Conservation (phyloP, 805 yeast species). For the Ogataea thermomethanolica region DNA sequence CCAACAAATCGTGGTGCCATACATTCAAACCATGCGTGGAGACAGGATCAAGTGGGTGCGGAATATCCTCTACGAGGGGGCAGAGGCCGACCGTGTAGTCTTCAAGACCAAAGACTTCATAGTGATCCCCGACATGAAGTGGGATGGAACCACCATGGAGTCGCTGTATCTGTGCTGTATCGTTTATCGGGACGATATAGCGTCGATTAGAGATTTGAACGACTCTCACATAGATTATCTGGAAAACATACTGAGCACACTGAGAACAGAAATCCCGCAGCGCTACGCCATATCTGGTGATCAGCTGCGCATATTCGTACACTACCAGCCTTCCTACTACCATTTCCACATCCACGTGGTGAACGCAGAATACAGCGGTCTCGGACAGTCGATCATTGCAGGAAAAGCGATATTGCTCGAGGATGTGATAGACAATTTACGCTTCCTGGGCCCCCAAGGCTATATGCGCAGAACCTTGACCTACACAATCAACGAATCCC, state of each 20-base stretch:
- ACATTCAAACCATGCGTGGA: conserved; percentile 71
- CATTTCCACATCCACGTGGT: conserved; percentile 94
- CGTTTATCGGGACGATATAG: conserved; percentile 63
- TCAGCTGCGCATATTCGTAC: conserved; percentile 74
- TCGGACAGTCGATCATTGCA: conserved; percentile 61
- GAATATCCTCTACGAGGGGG: conserved; percentile 76
- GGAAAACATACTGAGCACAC: conserved; percentile 40
- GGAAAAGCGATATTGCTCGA: conserved; percentile 84
- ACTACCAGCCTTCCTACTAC: conserved; percentile 94
- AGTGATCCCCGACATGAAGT: conserved; percentile 90
- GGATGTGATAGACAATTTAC: conserved; percentile 72
- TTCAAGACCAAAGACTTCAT: conserved; percentile 67
- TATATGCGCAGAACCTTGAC: conserved; percentile 55
- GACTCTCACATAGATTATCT: conserved; percentile 57
- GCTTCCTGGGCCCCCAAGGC: conserved; percentile 51
- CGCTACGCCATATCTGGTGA: conserved; percentile 48
- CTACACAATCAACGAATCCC: conserved; percentile 72
- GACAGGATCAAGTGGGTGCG: conserved; percentile 85
- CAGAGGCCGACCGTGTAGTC: conserved; percentile 80
- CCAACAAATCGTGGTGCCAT: conserved; percentile 59
- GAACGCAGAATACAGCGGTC: conserved; percentile 62
- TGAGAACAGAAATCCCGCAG: conserved; percentile 45
- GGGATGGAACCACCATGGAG: conserved; percentile 76
- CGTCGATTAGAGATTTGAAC: conserved; percentile 73
- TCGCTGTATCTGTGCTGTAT: conserved; percentile 76